phyloP scores from a whole-genome alignment of 306 rosid species.

The Vigna mungo region DNA sequence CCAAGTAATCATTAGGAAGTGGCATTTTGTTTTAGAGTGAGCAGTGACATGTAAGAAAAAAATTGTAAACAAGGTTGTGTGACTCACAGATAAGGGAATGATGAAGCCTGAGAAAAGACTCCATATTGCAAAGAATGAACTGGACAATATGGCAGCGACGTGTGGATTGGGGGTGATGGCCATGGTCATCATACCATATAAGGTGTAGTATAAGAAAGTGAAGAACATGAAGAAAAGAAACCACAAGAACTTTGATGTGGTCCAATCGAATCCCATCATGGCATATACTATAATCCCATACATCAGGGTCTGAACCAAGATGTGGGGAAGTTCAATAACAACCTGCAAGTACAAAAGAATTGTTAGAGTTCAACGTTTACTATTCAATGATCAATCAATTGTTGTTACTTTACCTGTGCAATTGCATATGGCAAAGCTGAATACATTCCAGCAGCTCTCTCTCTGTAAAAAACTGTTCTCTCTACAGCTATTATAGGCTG shows the following conservation, averaged over 20 bases:
- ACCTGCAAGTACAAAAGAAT: constrained; percentile 55
- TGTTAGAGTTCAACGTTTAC: constrained; percentile 13
- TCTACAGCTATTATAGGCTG: constrained; percentile 78
- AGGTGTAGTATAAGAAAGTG: constrained; percentile 73
- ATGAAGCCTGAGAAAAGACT: constrained; percentile 81
- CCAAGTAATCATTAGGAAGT: too few relatives aligned
- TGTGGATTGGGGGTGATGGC: constrained; percentile 75
- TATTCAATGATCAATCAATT: not conserved
- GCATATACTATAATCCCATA: constrained; percentile 76
- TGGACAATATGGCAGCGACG: constrained; percentile 65
- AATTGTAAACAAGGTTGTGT: not conserved
- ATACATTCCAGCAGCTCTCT: constrained; percentile 88
- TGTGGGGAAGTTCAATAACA: constrained; percentile 70
- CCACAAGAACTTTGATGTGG: constrained; percentile 72
- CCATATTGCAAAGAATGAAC: constrained; percentile 75
- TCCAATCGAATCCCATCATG: constrained; percentile 85
- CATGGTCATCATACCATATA: constrained; percentile 89
- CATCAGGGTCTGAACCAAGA: constrained; percentile 63
- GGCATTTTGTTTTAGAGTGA: too few relatives aligned
- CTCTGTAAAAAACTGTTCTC: constrained; percentile 84
- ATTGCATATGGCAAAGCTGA: constrained; percentile 76
- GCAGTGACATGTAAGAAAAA: not conserved
- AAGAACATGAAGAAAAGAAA: constrained; percentile 80
- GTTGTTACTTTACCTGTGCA: constrained; percentile 57
- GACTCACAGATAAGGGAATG: constrained; percentile 72